Conservation (phyloP, 306 rosid species). For the Senna tora region DNA sequence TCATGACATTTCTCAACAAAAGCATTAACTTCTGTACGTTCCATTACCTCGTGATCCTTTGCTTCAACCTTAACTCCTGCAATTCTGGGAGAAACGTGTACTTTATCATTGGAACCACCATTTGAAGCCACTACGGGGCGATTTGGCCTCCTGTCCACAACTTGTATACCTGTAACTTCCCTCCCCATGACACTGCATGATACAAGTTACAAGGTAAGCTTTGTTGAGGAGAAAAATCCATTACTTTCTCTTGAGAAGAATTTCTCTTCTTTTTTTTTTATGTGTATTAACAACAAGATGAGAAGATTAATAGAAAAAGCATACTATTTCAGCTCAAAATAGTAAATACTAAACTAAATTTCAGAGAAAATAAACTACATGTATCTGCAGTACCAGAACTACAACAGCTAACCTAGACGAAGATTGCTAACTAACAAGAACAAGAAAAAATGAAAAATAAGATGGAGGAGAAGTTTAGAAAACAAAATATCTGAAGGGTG, state of each 20-base stretch:
- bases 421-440: background rate
- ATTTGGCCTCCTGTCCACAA: constrained; percentile 58
- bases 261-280: no score
- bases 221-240: constrained; percentile 19
- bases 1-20: constrained; percentile 48
- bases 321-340: constrained; percentile 14
- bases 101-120: constrained; percentile 56
- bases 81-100: constrained; percentile 65
- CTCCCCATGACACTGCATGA: constrained; percentile 87
- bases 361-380: background rate
- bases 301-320: constrained; percentile 7
- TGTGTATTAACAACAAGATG: constrained; percentile 14
- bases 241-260: constrained; percentile 7
- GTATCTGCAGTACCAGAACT: constrained; percentile 18
- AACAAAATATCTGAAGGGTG: constrained; percentile 3
- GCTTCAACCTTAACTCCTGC: constrained; percentile 59
- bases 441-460: background rate
- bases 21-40: constrained; percentile 51
- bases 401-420: constrained; percentile 11
- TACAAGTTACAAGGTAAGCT: constrained; percentile 27
- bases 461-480: background rate
- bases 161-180: constrained; percentile 66
- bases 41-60: constrained; percentile 68
- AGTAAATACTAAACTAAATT: background rate
- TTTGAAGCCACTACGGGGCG: constrained; percentile 42